Percentiles rank a stretch among this genome's conserved stretches.
Conservation (phyloP, 2,329 filamentous ascomycete genomes). For the Alternaria atra region DNA sequence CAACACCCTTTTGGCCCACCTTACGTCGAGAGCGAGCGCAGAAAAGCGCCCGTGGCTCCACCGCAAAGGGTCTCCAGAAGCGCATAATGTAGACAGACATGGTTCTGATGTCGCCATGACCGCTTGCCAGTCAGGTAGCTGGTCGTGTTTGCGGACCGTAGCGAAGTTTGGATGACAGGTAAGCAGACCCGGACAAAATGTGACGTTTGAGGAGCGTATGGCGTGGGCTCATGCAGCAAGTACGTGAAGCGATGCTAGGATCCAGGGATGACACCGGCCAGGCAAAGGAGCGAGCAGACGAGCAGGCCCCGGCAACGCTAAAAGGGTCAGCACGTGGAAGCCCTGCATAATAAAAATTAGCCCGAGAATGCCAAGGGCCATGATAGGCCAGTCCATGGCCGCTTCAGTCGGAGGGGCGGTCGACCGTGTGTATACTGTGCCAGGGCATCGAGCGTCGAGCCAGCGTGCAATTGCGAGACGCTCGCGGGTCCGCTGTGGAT, state of each 20-base stretch:
- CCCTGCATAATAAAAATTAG: conserved; percentile 28
- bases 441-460: conserved; percentile 7
- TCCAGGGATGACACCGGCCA: conserved; percentile 17
- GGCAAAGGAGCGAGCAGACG: conserved; percentile 8
- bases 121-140: conserved; percentile 16
- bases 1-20: conserved; percentile 34
- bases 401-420: conserved; percentile 14
- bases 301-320: conserved; percentile 18
- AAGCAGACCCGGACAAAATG: conserved; percentile 24
- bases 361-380: conserved; percentile 15
- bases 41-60: conserved; percentile 18
- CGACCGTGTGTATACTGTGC: not conserved
- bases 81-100: conserved; percentile 18
- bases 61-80: conserved; percentile 23
- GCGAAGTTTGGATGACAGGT: conserved; percentile 20
- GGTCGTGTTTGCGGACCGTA: conserved; percentile 27
- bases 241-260: conserved; percentile 23
- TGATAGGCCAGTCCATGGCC: conserved; percentile 8
- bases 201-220: conserved; percentile 33
- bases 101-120: conserved; percentile 22
- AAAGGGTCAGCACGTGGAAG: conserved; percentile 35
- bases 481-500: conserved; percentile 14
- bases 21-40: conserved; percentile 24
- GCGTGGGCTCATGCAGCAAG: conserved; percentile 24
- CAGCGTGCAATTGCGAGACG: conserved; percentile 3